Base-by-base conservation (phyloP, 805 yeast genomes). In the Debaryomyces hansenii region DNA sequence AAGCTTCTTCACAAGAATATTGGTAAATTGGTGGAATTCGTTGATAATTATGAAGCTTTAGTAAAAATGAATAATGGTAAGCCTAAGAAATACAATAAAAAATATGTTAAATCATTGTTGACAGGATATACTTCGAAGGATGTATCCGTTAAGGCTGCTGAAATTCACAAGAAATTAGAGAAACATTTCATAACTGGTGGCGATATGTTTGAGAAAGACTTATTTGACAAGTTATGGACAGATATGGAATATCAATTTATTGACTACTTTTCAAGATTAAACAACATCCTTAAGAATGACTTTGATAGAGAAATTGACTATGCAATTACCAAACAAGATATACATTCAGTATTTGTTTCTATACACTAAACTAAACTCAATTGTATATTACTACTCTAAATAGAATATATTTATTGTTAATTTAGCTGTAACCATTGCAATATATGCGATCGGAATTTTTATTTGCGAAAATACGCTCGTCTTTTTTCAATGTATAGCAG, bases 1-100 rank as follows among this genome's bases (percentile, higher is more conserved):
- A 62, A 59, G 51, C 52, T 66, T 12, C 50, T 70, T 20, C 57
- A 58, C 45, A 73, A 83, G 39, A 73, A 82, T 20, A 73, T 90
- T 56, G 92, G 94, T 0, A 85, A 85, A 56, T 56, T 90, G 41
- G 68, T 80, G 12, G 82, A 79, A 21, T 85, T 87, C 60, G 78
- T 90, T 2, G 74, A 75, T 35, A 87, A 84, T 31, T 79, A 83
- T 36, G 85, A 84, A 47, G 74, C 78, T 2, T 60, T 83, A 10
- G 61, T 71, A 3, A 73, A 65, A 20, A 66, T 74, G 15, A 75
- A 75, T 48, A 83, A 82, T 14, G 72, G 83, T 1, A 78, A 74
- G 54, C 79, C 85, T 51, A 85, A 82, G 51, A 84, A 85, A 9
- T 85, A 83, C 53, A 83, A 81, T 55, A 77, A 75, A 60, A 77